Evolutionary conservation across 495 filamentous ascomycete genomes (phyloP).

Genomic region (Hapsidospora chrysogenum): DNA sequence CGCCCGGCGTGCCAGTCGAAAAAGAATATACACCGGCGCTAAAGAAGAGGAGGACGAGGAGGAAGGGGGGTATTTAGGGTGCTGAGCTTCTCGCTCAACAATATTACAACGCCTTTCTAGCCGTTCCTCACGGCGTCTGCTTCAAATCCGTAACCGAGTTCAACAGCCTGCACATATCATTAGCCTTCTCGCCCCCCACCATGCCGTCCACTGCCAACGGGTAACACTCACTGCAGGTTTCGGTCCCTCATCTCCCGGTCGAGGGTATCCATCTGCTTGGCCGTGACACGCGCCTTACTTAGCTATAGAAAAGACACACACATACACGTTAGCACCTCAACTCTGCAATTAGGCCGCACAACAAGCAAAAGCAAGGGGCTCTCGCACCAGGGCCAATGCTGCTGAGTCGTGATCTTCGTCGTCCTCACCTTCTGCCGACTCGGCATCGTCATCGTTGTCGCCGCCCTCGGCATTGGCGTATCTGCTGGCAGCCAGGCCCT

Average conservation of each 20-base stretch:
- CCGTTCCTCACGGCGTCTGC: too few relatives aligned
- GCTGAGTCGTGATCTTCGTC: slow-evolving; percentile 34
- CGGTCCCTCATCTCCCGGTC: slow-evolving; percentile 29
- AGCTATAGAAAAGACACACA: slow-evolving; percentile 19
- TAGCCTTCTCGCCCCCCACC: too few relatives aligned
- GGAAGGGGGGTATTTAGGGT: too few relatives aligned
- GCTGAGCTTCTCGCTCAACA: too few relatives aligned
- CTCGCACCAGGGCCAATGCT: slow-evolving; percentile 39
- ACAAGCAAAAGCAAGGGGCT: slow-evolving; percentile 14
- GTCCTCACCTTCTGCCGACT: slow-evolving; percentile 33
- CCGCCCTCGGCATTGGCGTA: slow-evolving; percentile 16
- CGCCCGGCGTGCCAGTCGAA: too few relatives aligned
- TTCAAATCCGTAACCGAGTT: not conserved
- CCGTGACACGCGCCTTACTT: slow-evolving; percentile 25
- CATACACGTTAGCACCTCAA: not conserved
- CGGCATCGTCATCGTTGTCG: slow-evolving; percentile 8
- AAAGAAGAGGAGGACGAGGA: too few relatives aligned
- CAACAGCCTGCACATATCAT: not conserved
- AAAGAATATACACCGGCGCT: too few relatives aligned
- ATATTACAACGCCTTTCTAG: too few relatives aligned
- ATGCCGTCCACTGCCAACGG: not conserved
- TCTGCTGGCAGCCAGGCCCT: slow-evolving; percentile 27
- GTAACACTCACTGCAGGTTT: slow-evolving; percentile 14
- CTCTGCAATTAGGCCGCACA: too few relatives aligned
- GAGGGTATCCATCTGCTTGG: slow-evolving; percentile 26